phyloP scores from a whole-genome alignment of 768 basidiomycete species.

The Boletus vinaceobasis region DNA sequence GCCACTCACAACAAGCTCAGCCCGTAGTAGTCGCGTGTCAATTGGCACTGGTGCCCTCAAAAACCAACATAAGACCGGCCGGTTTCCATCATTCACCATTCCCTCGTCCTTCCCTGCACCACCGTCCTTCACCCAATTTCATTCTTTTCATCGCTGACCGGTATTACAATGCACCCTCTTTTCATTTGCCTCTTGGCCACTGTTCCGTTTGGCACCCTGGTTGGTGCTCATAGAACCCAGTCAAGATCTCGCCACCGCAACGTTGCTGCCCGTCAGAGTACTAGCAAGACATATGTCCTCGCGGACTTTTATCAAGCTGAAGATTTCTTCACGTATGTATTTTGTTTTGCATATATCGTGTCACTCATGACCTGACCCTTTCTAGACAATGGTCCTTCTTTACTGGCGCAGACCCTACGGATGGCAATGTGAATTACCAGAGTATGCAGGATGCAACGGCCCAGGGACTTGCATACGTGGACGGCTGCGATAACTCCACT shows the following conservation, averaged over 20 bases:
- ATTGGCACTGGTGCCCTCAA: not conserved
- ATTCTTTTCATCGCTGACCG: conserved; percentile 9
- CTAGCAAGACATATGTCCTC: conserved; percentile 33
- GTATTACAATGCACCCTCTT: conserved; percentile 31
- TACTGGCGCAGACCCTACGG: conserved; percentile 60
- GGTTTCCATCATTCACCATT: not conserved
- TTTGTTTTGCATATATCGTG: not conserved
- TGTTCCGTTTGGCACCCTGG: conserved; percentile 36
- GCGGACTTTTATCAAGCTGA: conserved; percentile 45
- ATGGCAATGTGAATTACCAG: conserved; percentile 65
- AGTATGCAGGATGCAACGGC: conserved; percentile 42
- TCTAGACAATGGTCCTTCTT: conserved; percentile 70
- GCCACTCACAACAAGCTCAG: not conserved
- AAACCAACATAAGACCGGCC: conserved; percentile 3
- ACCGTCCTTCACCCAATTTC: not conserved
- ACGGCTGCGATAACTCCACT: conserved; percentile 49
- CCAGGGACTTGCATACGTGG: conserved; percentile 59
- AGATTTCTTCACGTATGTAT: conserved; percentile 56
- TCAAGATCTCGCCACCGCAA: conserved; percentile 30
- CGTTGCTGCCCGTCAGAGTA: conserved; percentile 18
- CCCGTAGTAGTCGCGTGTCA: not conserved
- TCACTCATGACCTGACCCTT: not conserved
- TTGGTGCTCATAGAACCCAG: conserved; percentile 29
- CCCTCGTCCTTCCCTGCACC: not conserved
- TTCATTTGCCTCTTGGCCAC: conserved; percentile 31